Evolutionary conservation across 2,329 filamentous ascomycete genomes (phyloP).

Genomic region (Arthrinium puccinioides): DNA sequence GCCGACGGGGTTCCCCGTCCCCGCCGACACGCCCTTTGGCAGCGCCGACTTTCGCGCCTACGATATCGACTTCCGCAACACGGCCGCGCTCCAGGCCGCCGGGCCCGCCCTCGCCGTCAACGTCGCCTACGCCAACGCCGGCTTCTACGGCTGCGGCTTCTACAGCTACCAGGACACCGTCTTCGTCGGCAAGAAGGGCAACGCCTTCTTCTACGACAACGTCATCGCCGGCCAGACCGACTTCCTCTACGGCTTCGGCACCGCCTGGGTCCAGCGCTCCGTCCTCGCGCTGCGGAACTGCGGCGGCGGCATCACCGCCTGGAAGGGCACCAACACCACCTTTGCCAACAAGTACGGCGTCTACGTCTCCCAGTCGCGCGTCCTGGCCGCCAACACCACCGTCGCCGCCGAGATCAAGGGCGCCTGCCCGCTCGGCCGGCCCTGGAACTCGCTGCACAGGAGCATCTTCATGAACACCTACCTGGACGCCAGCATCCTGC

Average conservation of each 20-base stretch:
- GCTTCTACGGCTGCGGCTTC: slow-evolving; percentile 60
- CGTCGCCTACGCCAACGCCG: slow-evolving; percentile 55
- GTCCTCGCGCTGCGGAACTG: slow-evolving; percentile 50
- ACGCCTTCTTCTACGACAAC: slow-evolving; percentile 55
- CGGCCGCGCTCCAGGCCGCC: slow-evolving; percentile 39
- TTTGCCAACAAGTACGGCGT: slow-evolving; percentile 61
- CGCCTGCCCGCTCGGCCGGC: slow-evolving; percentile 51
- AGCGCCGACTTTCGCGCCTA: slow-evolving; percentile 57
- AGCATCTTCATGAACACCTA: slow-evolving; percentile 49
- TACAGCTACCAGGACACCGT: slow-evolving; percentile 64
- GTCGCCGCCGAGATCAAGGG: slow-evolving; percentile 28
- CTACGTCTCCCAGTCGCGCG: slow-evolving; percentile 50
- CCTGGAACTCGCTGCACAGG: slow-evolving; percentile 52
- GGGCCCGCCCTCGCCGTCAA: slow-evolving; percentile 55
- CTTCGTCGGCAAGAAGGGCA: slow-evolving; percentile 60
- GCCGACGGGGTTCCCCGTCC: slow-evolving; percentile 53
- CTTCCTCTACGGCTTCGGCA: slow-evolving; percentile 63
- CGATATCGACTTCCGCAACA: slow-evolving; percentile 60
- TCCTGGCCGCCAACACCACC: slow-evolving; percentile 46
- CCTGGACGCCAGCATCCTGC: slow-evolving; percentile 44
- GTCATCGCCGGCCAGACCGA: slow-evolving; percentile 60
- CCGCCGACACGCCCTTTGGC: slow-evolving; percentile 54
- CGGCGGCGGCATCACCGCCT: slow-evolving; percentile 60
- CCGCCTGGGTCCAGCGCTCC: slow-evolving; percentile 50
- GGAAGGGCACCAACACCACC: slow-evolving; percentile 60